These are phyloP conservation scores for Nannochloropsis oceanica DNA, from an alignment of 108 stramenopile genomes.

Conservation along the genomic window DNA sequence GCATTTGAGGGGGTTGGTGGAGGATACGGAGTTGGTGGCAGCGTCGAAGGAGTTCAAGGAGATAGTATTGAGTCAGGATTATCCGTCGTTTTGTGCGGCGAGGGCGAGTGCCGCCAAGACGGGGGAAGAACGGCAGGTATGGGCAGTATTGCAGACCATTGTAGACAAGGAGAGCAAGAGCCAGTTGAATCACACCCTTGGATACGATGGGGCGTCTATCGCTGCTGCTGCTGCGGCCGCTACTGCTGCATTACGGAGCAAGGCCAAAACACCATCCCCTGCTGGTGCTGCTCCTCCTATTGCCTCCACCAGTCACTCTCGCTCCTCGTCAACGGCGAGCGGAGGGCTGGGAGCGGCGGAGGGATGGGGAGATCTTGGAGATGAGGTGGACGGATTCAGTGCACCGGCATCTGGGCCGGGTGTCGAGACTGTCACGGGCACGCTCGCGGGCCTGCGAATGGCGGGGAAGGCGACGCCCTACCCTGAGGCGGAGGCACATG, in stretches of 20 bases:
- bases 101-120: conserved; percentile 34
- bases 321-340: background rate
- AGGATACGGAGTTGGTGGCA: conserved; percentile 49
- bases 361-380: background rate
- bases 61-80: conserved; percentile 43
- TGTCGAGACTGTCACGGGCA: background rate
- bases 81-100: conserved; percentile 51
- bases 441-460: background rate
- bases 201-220: background rate
- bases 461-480: conserved; percentile 17
- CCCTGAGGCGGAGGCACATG: conserved; percentile 48
- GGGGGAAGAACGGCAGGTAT: conserved; percentile 48
- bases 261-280: conserved; percentile 4
- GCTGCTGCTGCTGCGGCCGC: background rate
- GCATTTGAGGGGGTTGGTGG: conserved; percentile 30
- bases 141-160: conserved; percentile 24
- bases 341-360: background rate
- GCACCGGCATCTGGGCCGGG: background rate
- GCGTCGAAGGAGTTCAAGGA: conserved; percentile 52
- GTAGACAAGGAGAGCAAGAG: background rate
- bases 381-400: background rate
- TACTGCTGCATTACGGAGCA: background rate
- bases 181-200: background rate
- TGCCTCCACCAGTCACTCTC: background rate
- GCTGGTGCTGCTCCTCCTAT: background rate